Percentiles rank a stretch among this genome's conserved stretches.
Evolutionary conservation across 306 rosid species (phyloP).

Genomic region (Senna tora): DNA sequence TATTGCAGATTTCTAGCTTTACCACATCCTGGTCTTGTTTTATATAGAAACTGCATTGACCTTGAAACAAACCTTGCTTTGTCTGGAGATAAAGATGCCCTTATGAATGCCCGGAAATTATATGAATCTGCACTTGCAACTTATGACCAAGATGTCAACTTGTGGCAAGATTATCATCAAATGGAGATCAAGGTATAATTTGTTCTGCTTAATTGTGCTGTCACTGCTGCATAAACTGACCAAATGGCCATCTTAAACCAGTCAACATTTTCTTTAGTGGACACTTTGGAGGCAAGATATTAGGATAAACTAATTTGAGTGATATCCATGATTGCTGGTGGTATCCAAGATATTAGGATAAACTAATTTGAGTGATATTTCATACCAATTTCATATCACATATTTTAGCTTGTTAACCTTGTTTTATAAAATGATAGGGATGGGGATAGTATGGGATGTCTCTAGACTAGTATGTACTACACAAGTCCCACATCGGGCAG

Average conservation of each 20-base stretch:
- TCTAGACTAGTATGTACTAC: no score
- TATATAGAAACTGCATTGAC: conserved; percentile 70
- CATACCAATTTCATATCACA: not conserved
- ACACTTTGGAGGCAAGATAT: no score
- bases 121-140: conserved; percentile 77
- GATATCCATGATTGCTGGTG: not conserved
- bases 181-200: conserved; percentile 75
- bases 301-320: not conserved
- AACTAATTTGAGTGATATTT: not conserved
- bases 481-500: no score
- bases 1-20: conserved; percentile 74
- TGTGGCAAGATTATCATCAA: conserved; percentile 74
- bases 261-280: not conserved
- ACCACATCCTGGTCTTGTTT: conserved; percentile 83
- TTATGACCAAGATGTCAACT: conserved; percentile 63
- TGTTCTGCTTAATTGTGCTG: not conserved
- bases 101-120: conserved; percentile 66
- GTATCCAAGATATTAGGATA: not conserved
- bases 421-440: no score
- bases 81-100: conserved; percentile 68
- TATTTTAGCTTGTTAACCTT: not conserved
- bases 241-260: not conserved
- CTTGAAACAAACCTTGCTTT: conserved; percentile 79
- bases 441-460: no score
- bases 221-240: conserved; percentile 5